Percentiles rank a stretch among this genome's conserved stretches.
Conservation (phyloP, 768 basidiomycete species). For the Tricholoma saponaceum region DNA sequence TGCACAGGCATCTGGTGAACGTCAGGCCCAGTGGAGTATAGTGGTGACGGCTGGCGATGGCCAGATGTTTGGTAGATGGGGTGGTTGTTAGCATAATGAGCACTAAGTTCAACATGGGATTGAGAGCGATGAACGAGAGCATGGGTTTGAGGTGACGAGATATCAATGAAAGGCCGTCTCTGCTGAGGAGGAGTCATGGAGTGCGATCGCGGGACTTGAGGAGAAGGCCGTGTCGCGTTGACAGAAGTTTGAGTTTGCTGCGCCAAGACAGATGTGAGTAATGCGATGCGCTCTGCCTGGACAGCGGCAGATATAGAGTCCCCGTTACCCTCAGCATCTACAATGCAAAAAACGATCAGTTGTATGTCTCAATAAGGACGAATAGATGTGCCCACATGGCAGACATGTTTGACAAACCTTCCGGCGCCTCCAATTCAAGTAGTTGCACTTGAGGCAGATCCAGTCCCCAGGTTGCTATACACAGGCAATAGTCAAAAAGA, state of each 20-base stretch:
- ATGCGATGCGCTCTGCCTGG: constrained; percentile 78
- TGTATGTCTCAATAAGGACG: constrained; percentile 1
- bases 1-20: constrained; percentile 26
- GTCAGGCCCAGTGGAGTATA: constrained; percentile 34
- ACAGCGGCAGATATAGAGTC: constrained; percentile 84
- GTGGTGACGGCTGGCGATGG: constrained; percentile 35
- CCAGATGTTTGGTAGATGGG: constrained; percentile 70
- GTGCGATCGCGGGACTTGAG: constrained; percentile 34
- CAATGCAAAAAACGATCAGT: constrained; percentile 4
- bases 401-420: constrained; percentile 90
- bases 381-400: constrained; percentile 54
- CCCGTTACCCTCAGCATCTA: constrained; percentile 85
- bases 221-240: constrained; percentile 8
- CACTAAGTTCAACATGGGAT: constrained; percentile 46
- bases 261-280: constrained; percentile 70
- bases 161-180: constrained; percentile 34
- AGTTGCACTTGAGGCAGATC: constrained; percentile 83
- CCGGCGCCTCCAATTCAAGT: constrained; percentile 81
- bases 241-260: constrained; percentile 45
- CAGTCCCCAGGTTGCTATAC: constrained; percentile 70
- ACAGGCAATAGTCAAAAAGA: constrained; percentile 8
- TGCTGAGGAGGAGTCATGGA: constrained; percentile 44
- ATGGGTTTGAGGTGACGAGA: constrained; percentile 26
- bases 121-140: constrained; percentile 45
- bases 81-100: constrained; percentile 32